Conservation (phyloP, 345 rosid species). For the Pugionium cornutum region DNA sequence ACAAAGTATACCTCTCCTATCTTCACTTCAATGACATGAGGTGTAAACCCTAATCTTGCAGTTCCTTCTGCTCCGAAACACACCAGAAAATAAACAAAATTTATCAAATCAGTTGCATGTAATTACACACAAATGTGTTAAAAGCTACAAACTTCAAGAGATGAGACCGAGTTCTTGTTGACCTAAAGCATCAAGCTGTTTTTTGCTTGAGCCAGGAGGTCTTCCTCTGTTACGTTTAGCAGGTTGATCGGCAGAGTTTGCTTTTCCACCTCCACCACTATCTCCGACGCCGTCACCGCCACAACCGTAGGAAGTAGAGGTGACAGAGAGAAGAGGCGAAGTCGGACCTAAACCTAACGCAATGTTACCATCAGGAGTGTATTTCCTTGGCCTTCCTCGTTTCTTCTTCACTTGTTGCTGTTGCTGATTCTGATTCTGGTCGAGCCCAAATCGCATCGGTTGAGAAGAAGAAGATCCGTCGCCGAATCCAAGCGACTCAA, state of each 20-base stretch:
- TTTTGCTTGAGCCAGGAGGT: conserved; percentile 92
- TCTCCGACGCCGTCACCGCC: background rate
- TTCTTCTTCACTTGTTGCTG: conserved; percentile 60
- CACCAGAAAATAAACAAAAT: conserved; percentile 10
- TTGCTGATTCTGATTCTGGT: conserved; percentile 3
- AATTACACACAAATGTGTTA: conserved; percentile 24
- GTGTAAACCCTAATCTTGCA: conserved; percentile 81
- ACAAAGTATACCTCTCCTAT: conserved; percentile 71
- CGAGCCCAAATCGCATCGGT: conserved; percentile 42
- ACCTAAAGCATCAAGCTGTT: conserved; percentile 95
- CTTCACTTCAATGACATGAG: conserved; percentile 83
- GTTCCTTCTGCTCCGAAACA: background rate
- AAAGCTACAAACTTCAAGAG: conserved; percentile 13
- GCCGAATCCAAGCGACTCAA: conserved; percentile 37
- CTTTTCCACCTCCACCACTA: conserved; percentile 32
- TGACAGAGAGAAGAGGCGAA: conserved; percentile 50
- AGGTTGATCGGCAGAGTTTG: conserved; percentile 40
- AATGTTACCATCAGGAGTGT: conserved; percentile 80
- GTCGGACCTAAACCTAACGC: conserved; percentile 76
- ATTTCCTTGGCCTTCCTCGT: conserved; percentile 91
- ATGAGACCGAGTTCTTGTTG: background rate
- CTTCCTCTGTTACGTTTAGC: conserved; percentile 76
- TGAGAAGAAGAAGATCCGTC: conserved; percentile 68
- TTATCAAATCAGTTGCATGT: conserved; percentile 18
- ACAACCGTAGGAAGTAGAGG: conserved; percentile 42